A percentile compares a stretch with the other conserved stretches of the same genome.
Evolutionary conservation across 2,329 filamentous ascomycete species (phyloP).

Genomic region (Cercospora brassicicola): DNA sequence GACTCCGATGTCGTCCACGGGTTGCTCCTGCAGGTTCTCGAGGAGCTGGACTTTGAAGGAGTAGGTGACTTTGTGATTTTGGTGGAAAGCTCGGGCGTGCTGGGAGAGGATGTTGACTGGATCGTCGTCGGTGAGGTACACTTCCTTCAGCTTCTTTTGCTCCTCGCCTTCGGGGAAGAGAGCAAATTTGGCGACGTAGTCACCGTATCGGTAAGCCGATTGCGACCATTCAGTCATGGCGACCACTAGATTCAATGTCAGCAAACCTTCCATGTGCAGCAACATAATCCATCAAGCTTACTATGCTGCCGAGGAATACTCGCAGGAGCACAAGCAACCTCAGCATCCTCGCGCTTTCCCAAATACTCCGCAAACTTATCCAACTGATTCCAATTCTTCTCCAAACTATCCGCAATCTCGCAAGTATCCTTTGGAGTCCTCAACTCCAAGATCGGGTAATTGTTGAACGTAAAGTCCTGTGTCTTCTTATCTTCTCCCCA

Average conservation of each 20-base stretch:
- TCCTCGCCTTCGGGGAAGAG: slow-evolving; percentile 37
- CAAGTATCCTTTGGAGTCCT: slow-evolving; percentile 36
- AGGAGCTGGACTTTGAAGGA: slow-evolving; percentile 39
- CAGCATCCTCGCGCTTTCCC: slow-evolving; percentile 33
- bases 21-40: slow-evolving; percentile 39
- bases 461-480: slow-evolving; percentile 40
- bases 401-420: slow-evolving; percentile 39
- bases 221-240: slow-evolving; percentile 40
- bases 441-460: slow-evolving; percentile 38
- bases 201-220: slow-evolving; percentile 40
- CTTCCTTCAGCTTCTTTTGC: slow-evolving; percentile 34
- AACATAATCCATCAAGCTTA: slow-evolving; percentile 10
- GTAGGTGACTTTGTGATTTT: slow-evolving; percentile 40
- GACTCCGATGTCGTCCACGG: slow-evolving; percentile 40
- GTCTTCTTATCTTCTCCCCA: slow-evolving; percentile 40
- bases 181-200: slow-evolving; percentile 39
- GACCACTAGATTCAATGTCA: slow-evolving; percentile 28
- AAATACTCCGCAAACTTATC: slow-evolving; percentile 37
- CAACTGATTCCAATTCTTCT: slow-evolving; percentile 39
- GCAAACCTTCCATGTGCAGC: neutral
- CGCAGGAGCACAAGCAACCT: slow-evolving; percentile 35
- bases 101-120: slow-evolving; percentile 39
- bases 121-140: slow-evolving; percentile 32
- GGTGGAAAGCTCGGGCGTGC: slow-evolving; percentile 37
- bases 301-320: slow-evolving; percentile 36